Evolutionary conservation across 176 grass and related monocot genomes (phyloP), one percentile per base, ranked within the genome.

Genomic region (Musa itinerans): DNA sequence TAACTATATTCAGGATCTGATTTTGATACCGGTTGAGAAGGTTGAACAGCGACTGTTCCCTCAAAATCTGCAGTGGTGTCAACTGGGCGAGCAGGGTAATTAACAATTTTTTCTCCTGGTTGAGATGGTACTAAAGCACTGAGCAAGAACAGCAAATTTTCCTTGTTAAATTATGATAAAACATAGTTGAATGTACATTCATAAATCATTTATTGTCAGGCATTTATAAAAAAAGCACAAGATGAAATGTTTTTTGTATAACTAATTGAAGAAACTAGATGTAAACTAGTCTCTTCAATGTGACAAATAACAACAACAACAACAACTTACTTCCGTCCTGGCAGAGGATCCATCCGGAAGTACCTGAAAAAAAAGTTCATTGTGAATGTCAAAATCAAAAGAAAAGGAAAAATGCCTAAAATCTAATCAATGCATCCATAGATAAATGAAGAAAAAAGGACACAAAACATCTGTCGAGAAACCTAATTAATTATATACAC

Each of bases 1-100:
- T 4, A 70, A 34, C 21, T 72, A 65, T 63, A 55, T 54, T 66
- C 57, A 34, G 27, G 68, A 43, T 56, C 34, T 70, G 14, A 52
- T 83, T 17, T 53, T 53, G 68, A 78, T 96, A 96, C 90, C 80
- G 82, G 84, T 79, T 98, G 95, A 87, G 82, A 85, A 83, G 90
- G 88, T 87, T 98, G 90, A 81, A 98, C 86, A 70, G 84, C 89
- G 63, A 88, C 83, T 27, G 95, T 98, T 82, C 95, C 95, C 89
- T 98, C 95, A 78, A 98, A 98, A 82, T 98, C 95, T 25, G 88
- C 91, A 82, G 86, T 83, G 27, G 88, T 91, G 78, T 98, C 95
- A 71, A 98, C 95, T 17, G 95, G 95, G 81, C 95, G 95, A 78
- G 86, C 73, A 87, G 95, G 90, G 69, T 98, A 98, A 53, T 52